Evolutionary conservation across 75 land plant species (phyloP), one percentile per base, ranked within the genome.

Genomic region (Cunninghamia lanceolata): DNA sequence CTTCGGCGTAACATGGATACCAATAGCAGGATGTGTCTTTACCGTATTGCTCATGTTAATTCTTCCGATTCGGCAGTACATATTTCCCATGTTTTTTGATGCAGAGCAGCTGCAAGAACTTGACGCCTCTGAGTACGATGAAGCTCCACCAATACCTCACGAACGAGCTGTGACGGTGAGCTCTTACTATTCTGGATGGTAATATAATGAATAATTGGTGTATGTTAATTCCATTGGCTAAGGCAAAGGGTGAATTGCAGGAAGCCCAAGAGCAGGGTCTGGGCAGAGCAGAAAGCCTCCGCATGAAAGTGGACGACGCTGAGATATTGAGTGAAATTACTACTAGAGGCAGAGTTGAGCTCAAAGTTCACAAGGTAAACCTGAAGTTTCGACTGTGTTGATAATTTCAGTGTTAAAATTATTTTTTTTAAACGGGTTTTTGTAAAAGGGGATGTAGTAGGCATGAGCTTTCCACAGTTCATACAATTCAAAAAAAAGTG

Each of bases 1-100:
- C 86, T 91, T 86, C 82, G 91, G 91, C 82, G 71, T 91, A 7
- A 91, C 92, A 4, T 91, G 91, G 91, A 89, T 91, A 38, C 92
- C 92, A 84, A 84, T 91, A 28, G 92, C 85, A 7, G 92, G 92
- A 7, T 88, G 89, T 21, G 46, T 91, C 14, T 91, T 91, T 35
- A 91, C 92, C 16, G 47, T 91, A 3, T 36, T 89, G 32, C 78
- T 91, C 56, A 83, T 86, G 88, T 59, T 86, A 17, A 88, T 91
- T 16, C 35, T 91, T n/a, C 92, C 92, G 21, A 83, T 87, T 7
- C 91, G 92, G 2, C 92, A 91, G 9, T 91, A 74, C 36, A 59
- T 91, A 30, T 86, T 91, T 36, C 92, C 92, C 46, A 77, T 53
- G n/a, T 85, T 83, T 66, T 87, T 91, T 84, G 79, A 89, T 3